These are phyloP conservation scores for Dryas alaskensis DNA, from an alignment of 306 rosid genomes.

Conservation along the genomic window DNA sequence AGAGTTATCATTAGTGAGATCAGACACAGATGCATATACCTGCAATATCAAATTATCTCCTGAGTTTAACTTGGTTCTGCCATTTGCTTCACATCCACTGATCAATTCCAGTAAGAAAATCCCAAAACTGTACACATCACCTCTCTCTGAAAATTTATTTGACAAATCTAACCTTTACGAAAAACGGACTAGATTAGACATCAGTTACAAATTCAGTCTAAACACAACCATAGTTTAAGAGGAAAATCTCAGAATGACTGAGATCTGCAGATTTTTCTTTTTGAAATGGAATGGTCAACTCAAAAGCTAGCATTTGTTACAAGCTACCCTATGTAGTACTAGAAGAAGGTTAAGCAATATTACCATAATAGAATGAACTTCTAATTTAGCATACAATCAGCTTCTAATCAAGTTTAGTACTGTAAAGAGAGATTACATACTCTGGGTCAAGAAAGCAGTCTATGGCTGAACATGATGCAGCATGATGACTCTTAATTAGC, in stretches of 20 bases:
- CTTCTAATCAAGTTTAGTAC: not conserved
- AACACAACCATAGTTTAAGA: not conserved
- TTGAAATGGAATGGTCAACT: not conserved
- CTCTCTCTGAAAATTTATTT: constrained; percentile 42
- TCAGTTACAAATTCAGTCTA: not conserved
- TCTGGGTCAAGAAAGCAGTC: constrained; percentile 67
- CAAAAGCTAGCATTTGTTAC: not conserved
- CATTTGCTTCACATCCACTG: constrained; percentile 55
- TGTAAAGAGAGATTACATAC: constrained; percentile 40
- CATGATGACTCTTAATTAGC: constrained; percentile 33
- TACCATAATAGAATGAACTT: not conserved
- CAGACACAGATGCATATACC: constrained; percentile 33
- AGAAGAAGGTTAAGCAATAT: not conserved
- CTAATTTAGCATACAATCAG: not conserved
- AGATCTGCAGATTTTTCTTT: not conserved
- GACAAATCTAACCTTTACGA: constrained; percentile 48
- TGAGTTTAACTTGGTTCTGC: constrained; percentile 31
- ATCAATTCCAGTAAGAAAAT: constrained; percentile 70
- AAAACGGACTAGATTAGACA: constrained; percentile 8
- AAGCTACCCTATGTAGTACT: not conserved
- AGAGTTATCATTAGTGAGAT: not conserved
- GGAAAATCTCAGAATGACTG: not conserved
- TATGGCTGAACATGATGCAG: constrained; percentile 51
- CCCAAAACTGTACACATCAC: constrained; percentile 71
- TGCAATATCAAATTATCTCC: constrained; percentile 41